Base-by-base conservation (phyloP, 768 basidiomycete species). In the Kwoniella newhampshirensis region DNA sequence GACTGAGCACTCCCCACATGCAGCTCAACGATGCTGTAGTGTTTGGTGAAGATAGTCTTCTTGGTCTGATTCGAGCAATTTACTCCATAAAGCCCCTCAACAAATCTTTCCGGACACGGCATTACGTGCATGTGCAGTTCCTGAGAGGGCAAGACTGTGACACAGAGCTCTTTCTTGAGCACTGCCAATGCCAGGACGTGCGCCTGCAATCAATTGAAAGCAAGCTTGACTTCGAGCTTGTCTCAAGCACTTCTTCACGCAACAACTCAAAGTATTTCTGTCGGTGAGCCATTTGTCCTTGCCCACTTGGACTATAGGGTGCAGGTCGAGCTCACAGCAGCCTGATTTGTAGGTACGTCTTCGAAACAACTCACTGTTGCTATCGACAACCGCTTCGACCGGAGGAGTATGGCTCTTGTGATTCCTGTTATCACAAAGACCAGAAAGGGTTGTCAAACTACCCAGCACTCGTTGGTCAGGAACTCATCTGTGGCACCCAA, bases 141-240 rank as follows among this genome's bases (percentile, higher is more conserved):
- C n/a, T 64, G 3, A 51, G 48, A 26, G 1, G 13, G n/a, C 21
- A 13, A 23, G 3, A 3, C 30, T 3, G 3, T 13, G 11, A 32
- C 7, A 41, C n/a, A 12, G 63, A 64, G 35, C 42, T 57, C 13
- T 60, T 61, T 42, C 54, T 64, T 0, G 40, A 54, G 12, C 40
- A 64, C 36, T 51, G 49, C 9, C 59, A 61, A 17, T 64, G 63
- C 30, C 51, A 60, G 18, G 45, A 56, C 27, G 21, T 64, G 4
- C 28, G 43, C 11, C 18, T 49, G 9, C n/a, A 39, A 32, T 8
- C 20, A 30, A 11, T 3, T 42, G 2, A 35, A 43, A 27, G 44
- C 13, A 54, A 59, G 30, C 20, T 59, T 6, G 57, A 54, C 17
- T 51, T 63, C 15, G 46, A 39, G 26, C 17, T 58, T 4, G 28